Conservation (phyloP, 78 protist genomes). For the Tieghemostelium lacteum region DNA sequence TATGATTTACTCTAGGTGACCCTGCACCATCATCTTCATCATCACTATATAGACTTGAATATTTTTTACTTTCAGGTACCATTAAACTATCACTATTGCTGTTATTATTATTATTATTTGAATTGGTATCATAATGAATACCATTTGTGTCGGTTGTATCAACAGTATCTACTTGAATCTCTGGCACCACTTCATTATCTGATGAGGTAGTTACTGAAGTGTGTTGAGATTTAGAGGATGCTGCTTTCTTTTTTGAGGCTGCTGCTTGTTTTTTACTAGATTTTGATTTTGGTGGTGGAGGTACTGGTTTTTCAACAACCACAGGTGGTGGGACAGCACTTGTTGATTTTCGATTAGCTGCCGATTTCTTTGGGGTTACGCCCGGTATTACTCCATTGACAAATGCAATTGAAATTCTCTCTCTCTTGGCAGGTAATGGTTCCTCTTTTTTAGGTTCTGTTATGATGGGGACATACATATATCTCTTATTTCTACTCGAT, state of each 20-base stretch:
- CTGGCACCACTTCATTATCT: background rate
- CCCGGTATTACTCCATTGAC: slow-evolving; percentile 26
- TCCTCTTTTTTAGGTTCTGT: slow-evolving; percentile 15
- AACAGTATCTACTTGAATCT: background rate
- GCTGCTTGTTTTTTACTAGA: slow-evolving; percentile 3
- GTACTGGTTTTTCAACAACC: background rate
- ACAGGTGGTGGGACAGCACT: slow-evolving; percentile 3
- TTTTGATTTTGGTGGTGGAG: slow-evolving; percentile 36
- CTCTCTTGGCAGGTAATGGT: slow-evolving; percentile 55
- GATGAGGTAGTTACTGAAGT: background rate
- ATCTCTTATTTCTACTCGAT: slow-evolving; percentile 49
- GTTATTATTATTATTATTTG: background rate
- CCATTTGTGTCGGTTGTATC: background rate
- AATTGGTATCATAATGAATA: slow-evolving; percentile 23
- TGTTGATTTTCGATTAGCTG: slow-evolving; percentile 7
- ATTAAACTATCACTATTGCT: background rate
- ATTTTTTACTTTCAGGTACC: background rate
- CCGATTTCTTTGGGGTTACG: background rate
- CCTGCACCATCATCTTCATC: slow-evolving; percentile 48
- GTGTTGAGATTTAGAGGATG: background rate
- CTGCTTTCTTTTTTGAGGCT: background rate
- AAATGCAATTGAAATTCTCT: slow-evolving; percentile 27
- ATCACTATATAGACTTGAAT: slow-evolving; percentile 60
- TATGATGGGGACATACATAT: slow-evolving; percentile 54
- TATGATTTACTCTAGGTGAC: background rate